phyloP scores from a whole-genome alignment of 257 asterid species.

The Penstemon newberryi region DNA sequence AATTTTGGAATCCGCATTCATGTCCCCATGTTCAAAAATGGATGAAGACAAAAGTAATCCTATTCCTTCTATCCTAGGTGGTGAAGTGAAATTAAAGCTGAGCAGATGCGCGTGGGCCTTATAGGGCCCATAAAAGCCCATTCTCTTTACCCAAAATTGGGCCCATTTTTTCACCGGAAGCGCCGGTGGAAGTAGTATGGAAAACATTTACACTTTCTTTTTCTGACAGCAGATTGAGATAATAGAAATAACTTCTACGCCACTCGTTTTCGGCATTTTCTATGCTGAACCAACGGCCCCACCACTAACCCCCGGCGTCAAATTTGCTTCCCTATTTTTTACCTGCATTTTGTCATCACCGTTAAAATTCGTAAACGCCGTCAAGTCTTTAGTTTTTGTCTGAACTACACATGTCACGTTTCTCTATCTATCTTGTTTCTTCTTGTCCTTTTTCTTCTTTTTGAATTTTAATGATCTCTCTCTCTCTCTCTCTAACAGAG shows the following conservation, averaged over 20 bases:
- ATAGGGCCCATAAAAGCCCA: constrained; percentile 31
- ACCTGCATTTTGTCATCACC: not conserved
- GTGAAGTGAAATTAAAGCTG: constrained; percentile 18
- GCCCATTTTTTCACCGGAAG: constrained; percentile 27
- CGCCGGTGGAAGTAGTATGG: constrained; percentile 33
- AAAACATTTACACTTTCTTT: constrained; percentile 25
- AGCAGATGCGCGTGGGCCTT: constrained; percentile 19
- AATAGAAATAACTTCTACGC: constrained; percentile 20
- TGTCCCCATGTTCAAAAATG: not conserved
- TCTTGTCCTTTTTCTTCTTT: not conserved
- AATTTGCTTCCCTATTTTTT: constrained; percentile 6
- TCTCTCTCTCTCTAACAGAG: too few relatives aligned
- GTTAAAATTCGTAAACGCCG: constrained; percentile 22
- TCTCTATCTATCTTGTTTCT: not conserved
- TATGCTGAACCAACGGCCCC: constrained; percentile 26
- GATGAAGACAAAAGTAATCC: not conserved
- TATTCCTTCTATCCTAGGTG: too few relatives aligned
- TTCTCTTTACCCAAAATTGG: not conserved
- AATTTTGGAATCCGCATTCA: too few relatives aligned
- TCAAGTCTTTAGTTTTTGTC: not conserved
- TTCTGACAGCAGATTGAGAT: not conserved
- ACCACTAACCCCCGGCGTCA: constrained; percentile 28
- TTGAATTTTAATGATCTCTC: not conserved
- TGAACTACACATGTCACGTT: constrained; percentile 16
- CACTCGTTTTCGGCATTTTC: constrained; percentile 34